Percentiles rank a stretch among this genome's conserved stretches.
Conservation (phyloP, 345 rosid species). For the Syzygium aromaticum region DNA sequence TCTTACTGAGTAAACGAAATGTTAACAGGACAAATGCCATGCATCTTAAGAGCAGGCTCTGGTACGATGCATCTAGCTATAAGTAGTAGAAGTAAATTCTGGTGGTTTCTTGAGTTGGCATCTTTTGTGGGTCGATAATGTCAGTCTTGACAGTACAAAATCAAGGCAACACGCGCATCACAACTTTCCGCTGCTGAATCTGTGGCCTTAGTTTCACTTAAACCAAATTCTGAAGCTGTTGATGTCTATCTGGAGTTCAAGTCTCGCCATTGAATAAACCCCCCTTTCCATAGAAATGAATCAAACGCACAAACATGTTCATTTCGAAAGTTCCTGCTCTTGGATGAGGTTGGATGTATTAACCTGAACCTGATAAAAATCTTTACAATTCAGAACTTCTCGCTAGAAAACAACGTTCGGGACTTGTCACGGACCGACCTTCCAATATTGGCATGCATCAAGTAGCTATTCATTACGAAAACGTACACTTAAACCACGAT, state of each 20-base stretch:
- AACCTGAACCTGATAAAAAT: neutral
- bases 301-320: neutral
- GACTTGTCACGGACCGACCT: neutral
- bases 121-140: neutral
- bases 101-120: neutral
- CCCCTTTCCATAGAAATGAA: neutral
- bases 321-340: neutral
- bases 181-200: neutral
- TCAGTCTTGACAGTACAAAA: neutral
- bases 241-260: neutral
- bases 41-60: neutral
- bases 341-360: neutral
- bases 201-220: neutral
- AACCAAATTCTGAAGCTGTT: neutral
- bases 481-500: neutral
- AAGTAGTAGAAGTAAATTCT: neutral
- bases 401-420: neutral
- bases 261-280: neutral
- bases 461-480: neutral
- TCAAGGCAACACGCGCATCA: neutral
- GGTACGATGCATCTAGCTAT: neutral
- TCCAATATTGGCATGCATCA: neutral
- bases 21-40: neutral
- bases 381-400: neutral
- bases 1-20: conserved; percentile 13